Evolutionary conservation across 805 yeast genomes (phyloP), one percentile per base, ranked within the genome.

Genomic region (Clavispora vitiphila): DNA sequence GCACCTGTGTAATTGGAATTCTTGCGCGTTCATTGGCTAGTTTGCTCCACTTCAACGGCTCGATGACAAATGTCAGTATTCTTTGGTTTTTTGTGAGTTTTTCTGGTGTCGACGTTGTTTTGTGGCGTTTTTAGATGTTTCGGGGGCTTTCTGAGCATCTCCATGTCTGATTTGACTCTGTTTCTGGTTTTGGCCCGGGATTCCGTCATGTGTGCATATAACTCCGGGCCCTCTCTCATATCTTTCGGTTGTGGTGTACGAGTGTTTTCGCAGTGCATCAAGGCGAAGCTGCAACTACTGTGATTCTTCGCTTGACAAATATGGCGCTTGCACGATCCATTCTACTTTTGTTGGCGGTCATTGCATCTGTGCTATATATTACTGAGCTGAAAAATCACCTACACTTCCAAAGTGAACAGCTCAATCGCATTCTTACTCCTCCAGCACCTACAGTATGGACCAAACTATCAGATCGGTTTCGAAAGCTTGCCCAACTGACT

Each of bases 1-100:
- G 40, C 29, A 23, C 40, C 41, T 26, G 44, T 23, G 53, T 50
- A 48, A 49, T 48, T 38, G 44, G 42, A 40, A 36, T 50, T 50
- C 42, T 31, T 34, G 36, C 38, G 32, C 47, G 40, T 40, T 38
- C 29, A 50, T 50, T 50, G 54, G 54, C 49, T 44, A 43, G 14
- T 29, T 29, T 29, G 12, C 20, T 15, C 32, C 20, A 15, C 4
- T 15, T 6, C 8, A 7, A 4, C 32, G 20, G n/a, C 19, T 7
- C 12, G 20, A 26, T 12, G 16, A 26, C 4, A 6, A 26, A 14
- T 9, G n/a, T n/a, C n/a, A 21, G 8, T 21, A 21, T 21, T 21
- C 22, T 21, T n/a, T n/a, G n/a, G n/a, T n/a, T n/a, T n/a, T n/a
- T n/a, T n/a, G n/a, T n/a, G n/a, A n/a, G n/a, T n/a, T n/a, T n/a